A percentile compares a stretch with the other conserved stretches of the same genome.
Conservation (phyloP, 208 protist genomes). For the Leptomonas pyrrhocoris region DNA sequence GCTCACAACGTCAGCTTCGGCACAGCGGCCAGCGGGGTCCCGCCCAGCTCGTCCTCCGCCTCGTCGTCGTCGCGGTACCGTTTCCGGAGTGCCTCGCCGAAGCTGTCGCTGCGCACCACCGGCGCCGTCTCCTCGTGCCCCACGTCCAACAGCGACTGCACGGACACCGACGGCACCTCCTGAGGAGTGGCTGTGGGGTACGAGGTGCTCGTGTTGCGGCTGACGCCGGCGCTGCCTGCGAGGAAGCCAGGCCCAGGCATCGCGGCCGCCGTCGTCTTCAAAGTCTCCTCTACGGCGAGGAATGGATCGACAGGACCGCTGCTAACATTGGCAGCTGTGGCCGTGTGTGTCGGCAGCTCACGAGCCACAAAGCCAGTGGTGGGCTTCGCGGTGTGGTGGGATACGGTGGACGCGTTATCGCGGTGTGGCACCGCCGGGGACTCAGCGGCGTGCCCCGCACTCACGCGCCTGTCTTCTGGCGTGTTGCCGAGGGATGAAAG, state of each 20-base stretch:
- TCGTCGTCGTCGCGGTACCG: constrained; percentile 81
- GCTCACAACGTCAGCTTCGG: constrained; percentile 19
- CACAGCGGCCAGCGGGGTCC: constrained; percentile 5
- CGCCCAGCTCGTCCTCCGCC: constrained; percentile 33
- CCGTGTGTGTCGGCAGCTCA: constrained; percentile 15
- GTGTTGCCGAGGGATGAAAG: background rate
- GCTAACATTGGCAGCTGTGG: background rate
- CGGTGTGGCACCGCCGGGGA: background rate
- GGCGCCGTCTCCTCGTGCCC: constrained; percentile 34
- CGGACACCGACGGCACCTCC: constrained; percentile 30
- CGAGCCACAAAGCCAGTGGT: constrained; percentile 14
- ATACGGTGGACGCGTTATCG: background rate
- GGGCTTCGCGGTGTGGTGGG: background rate
- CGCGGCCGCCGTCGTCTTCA: background rate
- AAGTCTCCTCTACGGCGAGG: background rate
- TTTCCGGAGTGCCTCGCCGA: constrained; percentile 80
- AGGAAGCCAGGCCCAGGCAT: background rate
- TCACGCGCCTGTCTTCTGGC: constrained; percentile 12
- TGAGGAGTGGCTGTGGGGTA: background rate
- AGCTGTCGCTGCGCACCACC: constrained; percentile 49
- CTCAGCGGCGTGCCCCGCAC: constrained; percentile 14
- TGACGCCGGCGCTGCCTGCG: background rate
- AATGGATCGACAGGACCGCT: constrained; percentile 38
- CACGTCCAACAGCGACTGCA: constrained; percentile 61
- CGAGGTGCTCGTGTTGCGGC: background rate